A percentile compares a stretch with the other conserved stretches of the same genome.
Conservation (phyloP, 2,329 filamentous ascomycete genomes). For the Calonectria multiphialidica region DNA sequence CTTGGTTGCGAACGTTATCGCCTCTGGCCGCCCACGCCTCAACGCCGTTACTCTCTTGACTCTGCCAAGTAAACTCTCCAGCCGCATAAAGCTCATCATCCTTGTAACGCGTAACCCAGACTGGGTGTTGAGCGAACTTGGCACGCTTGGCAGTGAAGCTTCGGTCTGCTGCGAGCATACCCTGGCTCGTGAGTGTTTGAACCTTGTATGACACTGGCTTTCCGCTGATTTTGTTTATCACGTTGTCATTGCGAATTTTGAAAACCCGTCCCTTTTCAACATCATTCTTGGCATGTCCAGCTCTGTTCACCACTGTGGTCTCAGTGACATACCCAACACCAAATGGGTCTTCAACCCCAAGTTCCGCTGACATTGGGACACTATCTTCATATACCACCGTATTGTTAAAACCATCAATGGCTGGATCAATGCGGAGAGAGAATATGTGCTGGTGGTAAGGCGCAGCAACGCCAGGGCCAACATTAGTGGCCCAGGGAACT, state of each 20-base stretch:
- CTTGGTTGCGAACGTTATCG: conserved; percentile 62
- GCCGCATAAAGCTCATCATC: conserved; percentile 57
- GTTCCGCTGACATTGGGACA: conserved; percentile 53
- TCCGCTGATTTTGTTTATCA: conserved; percentile 57
- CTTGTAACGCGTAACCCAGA: conserved; percentile 57
- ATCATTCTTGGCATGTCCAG: conserved; percentile 64
- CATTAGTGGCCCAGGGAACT: conserved; percentile 69
- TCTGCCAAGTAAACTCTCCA: conserved; percentile 60
- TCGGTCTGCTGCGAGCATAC: conserved; percentile 58
- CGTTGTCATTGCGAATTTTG: conserved; percentile 60
- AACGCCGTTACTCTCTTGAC: conserved; percentile 51
- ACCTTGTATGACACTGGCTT: conserved; percentile 58
- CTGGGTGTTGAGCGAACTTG: conserved; percentile 54
- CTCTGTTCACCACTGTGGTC: conserved; percentile 59
- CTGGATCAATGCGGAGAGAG: conserved; percentile 72
- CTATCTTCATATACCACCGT: conserved; percentile 59
- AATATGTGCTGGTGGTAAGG: conserved; percentile 80
- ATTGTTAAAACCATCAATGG: conserved; percentile 66
- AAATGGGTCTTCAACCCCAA: conserved; percentile 65
- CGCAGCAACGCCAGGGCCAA: conserved; percentile 73
- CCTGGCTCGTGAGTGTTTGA: conserved; percentile 56
- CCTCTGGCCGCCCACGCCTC: conserved; percentile 61
- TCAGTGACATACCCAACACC: conserved; percentile 68
- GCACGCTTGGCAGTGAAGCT: conserved; percentile 56
- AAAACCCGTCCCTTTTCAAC: conserved; percentile 63